Conservation (phyloP, 345 rosid species). For the Mallotus nudiflorus region DNA sequence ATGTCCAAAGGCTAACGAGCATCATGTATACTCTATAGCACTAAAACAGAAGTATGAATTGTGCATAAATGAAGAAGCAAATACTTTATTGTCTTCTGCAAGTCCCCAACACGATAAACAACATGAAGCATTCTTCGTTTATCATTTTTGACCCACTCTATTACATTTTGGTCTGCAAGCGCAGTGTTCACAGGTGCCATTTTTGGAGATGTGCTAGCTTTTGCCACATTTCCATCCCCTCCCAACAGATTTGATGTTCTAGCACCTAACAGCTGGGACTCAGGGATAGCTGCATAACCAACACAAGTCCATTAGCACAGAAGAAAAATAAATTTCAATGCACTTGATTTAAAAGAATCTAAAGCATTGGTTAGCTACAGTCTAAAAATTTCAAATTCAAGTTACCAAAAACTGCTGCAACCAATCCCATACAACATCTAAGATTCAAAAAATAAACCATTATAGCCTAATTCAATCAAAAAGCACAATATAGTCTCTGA, state of each 20-base stretch:
- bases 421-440: neutral
- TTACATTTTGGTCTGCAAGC: conserved; percentile 21
- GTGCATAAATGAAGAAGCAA: neutral
- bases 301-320: conserved; percentile 10
- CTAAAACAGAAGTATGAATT: neutral
- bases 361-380: neutral
- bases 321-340: conserved; percentile 4
- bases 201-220: conserved; percentile 19
- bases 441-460: neutral
- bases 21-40: neutral
- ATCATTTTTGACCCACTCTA: conserved; percentile 26
- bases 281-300: conserved; percentile 34
- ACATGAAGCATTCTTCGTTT: conserved; percentile 33
- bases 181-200: conserved; percentile 14
- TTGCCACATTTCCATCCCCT: conserved; percentile 15
- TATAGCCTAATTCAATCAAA: neutral
- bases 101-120: conserved; percentile 25
- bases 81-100: conserved; percentile 30
- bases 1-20: neutral
- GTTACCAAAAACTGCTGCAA: neutral
- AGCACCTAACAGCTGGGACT: conserved; percentile 34
- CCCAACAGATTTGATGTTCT: conserved; percentile 21
- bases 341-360: neutral
- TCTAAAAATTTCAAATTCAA: neutral
- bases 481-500: neutral